These are phyloP conservation scores for Termitomyces sp. DNA, from an alignment of 768 basidiomycete genomes.

Conservation along the genomic window DNA sequence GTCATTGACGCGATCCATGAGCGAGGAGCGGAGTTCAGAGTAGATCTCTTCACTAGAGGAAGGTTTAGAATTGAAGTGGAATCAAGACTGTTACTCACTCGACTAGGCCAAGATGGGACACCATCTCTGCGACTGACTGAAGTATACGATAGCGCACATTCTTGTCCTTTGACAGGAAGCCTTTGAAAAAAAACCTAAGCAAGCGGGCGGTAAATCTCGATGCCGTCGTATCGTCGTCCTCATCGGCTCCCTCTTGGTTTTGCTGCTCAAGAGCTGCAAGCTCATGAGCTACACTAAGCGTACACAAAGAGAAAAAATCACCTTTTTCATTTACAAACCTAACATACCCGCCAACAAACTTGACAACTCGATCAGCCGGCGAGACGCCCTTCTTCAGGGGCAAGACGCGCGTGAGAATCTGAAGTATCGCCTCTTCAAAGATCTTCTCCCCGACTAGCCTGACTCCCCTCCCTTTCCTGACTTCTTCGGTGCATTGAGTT, in stretches of 20 bases:
- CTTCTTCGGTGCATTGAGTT: constrained; percentile 46
- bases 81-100: constrained; percentile 55
- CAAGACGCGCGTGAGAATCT: constrained; percentile 59
- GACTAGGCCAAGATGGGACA: constrained; percentile 77
- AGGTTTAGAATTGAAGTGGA: background rate
- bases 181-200: constrained; percentile 67
- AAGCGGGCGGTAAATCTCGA: constrained; percentile 67
- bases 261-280: constrained; percentile 38
- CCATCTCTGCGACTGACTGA: constrained; percentile 76
- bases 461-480: constrained; percentile 42
- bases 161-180: constrained; percentile 87
- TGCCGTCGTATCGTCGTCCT: constrained; percentile 58
- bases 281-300: background rate
- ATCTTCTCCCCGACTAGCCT: constrained; percentile 73
- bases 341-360: constrained; percentile 80
- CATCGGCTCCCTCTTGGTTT: constrained; percentile 38
- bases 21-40: constrained; percentile 50
- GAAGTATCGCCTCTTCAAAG: constrained; percentile 68
- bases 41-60: constrained; percentile 73
- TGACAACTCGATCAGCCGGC: constrained; percentile 75
- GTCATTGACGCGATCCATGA: constrained; percentile 75
- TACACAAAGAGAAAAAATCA: constrained; percentile 27
- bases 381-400: constrained; percentile 77
- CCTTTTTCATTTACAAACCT: constrained; percentile 77
- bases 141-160: constrained; percentile 77